Conservation (phyloP, 2,329 filamentous ascomycete species). For the Colletotrichum sp. region DNA sequence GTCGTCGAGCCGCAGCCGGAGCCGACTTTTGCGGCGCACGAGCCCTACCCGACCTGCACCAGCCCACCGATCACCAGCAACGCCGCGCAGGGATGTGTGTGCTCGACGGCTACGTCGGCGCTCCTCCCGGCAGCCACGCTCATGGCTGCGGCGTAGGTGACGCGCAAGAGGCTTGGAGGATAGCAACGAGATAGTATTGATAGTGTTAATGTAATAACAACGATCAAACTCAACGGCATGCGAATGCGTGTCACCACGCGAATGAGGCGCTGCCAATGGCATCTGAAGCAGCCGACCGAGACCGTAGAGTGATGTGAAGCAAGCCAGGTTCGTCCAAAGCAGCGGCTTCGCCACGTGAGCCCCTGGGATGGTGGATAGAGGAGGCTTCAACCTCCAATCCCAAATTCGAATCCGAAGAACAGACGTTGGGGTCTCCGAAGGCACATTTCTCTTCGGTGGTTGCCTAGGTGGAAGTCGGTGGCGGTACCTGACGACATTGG, state of each 20-base stretch:
- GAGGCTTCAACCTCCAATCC: neutral
- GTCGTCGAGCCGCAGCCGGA: constrained; percentile 35
- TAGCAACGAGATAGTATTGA: neutral
- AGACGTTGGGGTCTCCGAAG: neutral
- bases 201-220: constrained; percentile 7
- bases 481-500: neutral
- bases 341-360: neutral
- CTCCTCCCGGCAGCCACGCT: constrained; percentile 11
- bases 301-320: neutral
- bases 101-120: constrained; percentile 28
- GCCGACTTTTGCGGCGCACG: constrained; percentile 39
- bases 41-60: constrained; percentile 45
- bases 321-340: neutral
- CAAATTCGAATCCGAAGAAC: neutral
- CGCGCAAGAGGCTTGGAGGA: no score
- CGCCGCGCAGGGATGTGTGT: constrained; percentile 44
- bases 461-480: neutral
- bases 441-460: neutral
- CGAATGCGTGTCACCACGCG: neutral
- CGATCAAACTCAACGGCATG: neutral
- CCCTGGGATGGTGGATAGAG: neutral
- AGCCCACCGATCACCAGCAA: constrained; percentile 49
- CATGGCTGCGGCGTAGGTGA: constrained; percentile 22
- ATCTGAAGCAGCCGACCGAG: neutral
- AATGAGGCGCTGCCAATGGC: neutral